Percentiles rank a stretch among this genome's conserved stretches.
These are phyloP conservation scores for Scheffersomyces amazonensis DNA, from an alignment of 805 yeast genomes.

Conservation along the genomic window DNA sequence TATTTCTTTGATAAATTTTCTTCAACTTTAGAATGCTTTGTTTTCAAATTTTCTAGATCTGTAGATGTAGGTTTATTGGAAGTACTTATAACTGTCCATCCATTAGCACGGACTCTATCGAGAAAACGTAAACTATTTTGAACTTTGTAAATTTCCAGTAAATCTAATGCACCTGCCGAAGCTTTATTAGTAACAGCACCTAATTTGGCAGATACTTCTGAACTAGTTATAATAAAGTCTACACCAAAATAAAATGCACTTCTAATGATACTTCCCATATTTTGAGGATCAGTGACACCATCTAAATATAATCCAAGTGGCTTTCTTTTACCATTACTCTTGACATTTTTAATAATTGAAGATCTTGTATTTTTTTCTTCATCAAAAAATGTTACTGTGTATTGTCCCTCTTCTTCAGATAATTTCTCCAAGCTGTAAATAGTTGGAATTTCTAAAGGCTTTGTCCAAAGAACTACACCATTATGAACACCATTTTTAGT, in stretches of 20 bases:
- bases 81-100: slow-evolving; percentile 74
- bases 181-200: slow-evolving; percentile 79
- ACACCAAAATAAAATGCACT: slow-evolving; percentile 81
- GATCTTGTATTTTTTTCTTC: slow-evolving; percentile 7
- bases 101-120: slow-evolving; percentile 49
- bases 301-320: slow-evolving; percentile 79
- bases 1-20: slow-evolving; percentile 28
- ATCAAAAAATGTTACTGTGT: slow-evolving; percentile 17
- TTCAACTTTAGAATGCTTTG: slow-evolving; percentile 24
- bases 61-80: slow-evolving; percentile 34
- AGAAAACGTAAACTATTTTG: slow-evolving; percentile 63
- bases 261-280: slow-evolving; percentile 78
- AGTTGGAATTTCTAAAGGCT: slow-evolving; percentile 41
- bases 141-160: slow-evolving; percentile 57
- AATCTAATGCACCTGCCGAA: slow-evolving; percentile 82
- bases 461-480: slow-evolving; percentile 71
- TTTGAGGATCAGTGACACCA: slow-evolving; percentile 83
- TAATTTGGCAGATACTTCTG: slow-evolving; percentile 67
- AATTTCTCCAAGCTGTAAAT: slow-evolving; percentile 25
- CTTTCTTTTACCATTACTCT: slow-evolving; percentile 1
- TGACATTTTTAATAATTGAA: slow-evolving; percentile 11
- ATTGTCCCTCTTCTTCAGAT: slow-evolving; percentile 12
- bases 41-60: slow-evolving; percentile 18
- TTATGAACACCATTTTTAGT: slow-evolving; percentile 76
- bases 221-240: slow-evolving; percentile 71